Evolutionary conservation across 2,329 filamentous ascomycete species (phyloP).

Genomic region (Colletotrichum trifolii): DNA sequence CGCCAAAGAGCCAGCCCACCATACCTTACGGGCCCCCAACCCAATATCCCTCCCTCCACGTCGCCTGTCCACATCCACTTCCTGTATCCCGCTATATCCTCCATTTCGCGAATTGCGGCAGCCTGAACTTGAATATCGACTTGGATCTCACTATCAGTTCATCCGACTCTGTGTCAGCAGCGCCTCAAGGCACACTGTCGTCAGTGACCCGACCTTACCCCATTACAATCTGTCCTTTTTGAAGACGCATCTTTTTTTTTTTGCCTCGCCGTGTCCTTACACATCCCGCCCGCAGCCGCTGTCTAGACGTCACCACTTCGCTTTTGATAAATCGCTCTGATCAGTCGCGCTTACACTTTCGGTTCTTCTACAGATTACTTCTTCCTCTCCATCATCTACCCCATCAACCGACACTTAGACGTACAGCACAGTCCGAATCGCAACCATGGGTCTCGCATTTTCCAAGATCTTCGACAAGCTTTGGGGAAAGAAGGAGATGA

Average conservation of each 20-base stretch:
- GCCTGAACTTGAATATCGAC: conserved; percentile 31
- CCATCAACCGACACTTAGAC: conserved; percentile 47
- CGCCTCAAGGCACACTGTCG: conserved; percentile 29
- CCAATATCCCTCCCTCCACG: conserved; percentile 37
- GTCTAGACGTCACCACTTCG: conserved; percentile 23
- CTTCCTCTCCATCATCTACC: conserved; percentile 44
- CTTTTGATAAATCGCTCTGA: conserved; percentile 17
- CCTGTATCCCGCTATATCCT: conserved; percentile 36
- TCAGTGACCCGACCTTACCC: conserved; percentile 28
- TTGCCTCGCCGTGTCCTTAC: background rate
- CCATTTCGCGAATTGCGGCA: conserved; percentile 36
- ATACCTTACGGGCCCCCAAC: conserved; percentile 34
- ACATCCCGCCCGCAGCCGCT: conserved; percentile 28
- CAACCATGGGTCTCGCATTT: conserved; percentile 97
- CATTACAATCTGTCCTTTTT: conserved; percentile 34
- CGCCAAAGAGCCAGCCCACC: conserved; percentile 32
- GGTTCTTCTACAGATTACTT: conserved; percentile 31
- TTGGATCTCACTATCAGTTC: conserved; percentile 23
- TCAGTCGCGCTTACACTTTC: conserved; percentile 30
- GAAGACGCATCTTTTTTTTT: conserved; percentile 9
- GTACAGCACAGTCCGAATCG: conserved; percentile 54
- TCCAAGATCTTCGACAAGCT: conserved; percentile 96
- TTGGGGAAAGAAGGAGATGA: conserved; percentile 99
- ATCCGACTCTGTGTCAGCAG: conserved; percentile 23
- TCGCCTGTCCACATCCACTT: conserved; percentile 37